These are phyloP conservation scores for Filobasidium wieringae DNA, from an alignment of 768 basidiomycete genomes.

Conservation along the genomic window DNA sequence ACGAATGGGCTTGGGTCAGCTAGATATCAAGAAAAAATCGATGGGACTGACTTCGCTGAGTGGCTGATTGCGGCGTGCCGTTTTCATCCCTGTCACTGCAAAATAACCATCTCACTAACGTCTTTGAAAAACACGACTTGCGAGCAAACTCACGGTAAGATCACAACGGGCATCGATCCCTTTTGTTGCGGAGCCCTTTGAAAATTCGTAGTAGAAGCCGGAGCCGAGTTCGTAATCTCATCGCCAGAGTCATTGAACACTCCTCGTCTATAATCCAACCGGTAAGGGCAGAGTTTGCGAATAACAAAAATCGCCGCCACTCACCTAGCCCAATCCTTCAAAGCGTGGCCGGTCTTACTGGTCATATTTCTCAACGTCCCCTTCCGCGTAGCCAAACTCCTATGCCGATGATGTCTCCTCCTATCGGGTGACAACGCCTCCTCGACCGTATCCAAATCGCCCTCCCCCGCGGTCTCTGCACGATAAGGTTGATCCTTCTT, in stretches of 20 bases:
- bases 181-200: not conserved
- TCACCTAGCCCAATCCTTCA: conserved; percentile 13
- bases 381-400: not conserved
- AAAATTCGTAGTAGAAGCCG: not conserved
- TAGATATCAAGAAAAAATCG: not conserved
- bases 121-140: too few relatives aligned
- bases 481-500: not conserved
- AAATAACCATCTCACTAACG: not conserved
- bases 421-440: not conserved
- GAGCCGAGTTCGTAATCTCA: not conserved
- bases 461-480: not conserved
- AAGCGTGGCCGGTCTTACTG: conserved; percentile 9
- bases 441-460: not conserved
- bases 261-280: not conserved
- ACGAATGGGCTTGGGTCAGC: not conserved
- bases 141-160: not conserved
- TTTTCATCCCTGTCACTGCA: not conserved
- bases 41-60: not conserved
- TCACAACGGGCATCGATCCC: not conserved
- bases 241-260: not conserved
- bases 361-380: conserved; percentile 4
- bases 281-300: not conserved
- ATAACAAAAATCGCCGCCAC: not conserved
- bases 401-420: not conserved
- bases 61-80: not conserved